phyloP scores from a whole-genome alignment of 2,329 filamentous ascomycete genomes.

The Purpureocillium takamizusanense region DNA sequence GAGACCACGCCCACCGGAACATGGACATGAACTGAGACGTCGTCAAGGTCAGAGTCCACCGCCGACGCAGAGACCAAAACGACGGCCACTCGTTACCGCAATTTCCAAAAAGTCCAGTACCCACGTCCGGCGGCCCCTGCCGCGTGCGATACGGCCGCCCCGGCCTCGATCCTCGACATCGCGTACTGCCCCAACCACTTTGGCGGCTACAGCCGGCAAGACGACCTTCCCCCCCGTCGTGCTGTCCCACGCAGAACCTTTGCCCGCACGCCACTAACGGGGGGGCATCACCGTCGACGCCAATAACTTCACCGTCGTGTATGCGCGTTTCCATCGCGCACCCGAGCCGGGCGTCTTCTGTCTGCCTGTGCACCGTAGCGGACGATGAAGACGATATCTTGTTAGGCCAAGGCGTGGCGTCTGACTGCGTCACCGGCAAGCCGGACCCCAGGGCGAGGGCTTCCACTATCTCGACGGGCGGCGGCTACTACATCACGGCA shows the following conservation, averaged over 20 bases:
- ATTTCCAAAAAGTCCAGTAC: background rate
- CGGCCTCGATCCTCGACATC: conserved; percentile 5
- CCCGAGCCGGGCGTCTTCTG: background rate
- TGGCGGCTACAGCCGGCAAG: conserved; percentile 10
- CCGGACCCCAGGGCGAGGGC: conserved; percentile 2
- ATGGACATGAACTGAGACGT: no score
- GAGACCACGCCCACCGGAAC: no score
- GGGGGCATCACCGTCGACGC: conserved; percentile 1
- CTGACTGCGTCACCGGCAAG: conserved; percentile 7
- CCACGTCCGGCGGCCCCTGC: background rate
- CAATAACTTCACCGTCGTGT: no score
- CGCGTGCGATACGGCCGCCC: background rate
- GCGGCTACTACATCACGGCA: conserved; percentile 9
- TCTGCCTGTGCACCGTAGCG: conserved; percentile 10
- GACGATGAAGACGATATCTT: conserved; percentile 14
- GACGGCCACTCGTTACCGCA: background rate
- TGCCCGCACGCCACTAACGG: background rate
- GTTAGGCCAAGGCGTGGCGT: conserved; percentile 12
- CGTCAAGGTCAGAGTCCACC: no score
- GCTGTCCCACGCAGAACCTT: conserved; percentile 12
- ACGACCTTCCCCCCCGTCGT: conserved; percentile 9
- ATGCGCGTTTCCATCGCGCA: no score
- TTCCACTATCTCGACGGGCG: conserved; percentile 8
- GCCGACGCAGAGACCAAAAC: background rate
- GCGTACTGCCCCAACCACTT: conserved; percentile 13